Evolutionary conservation across 768 basidiomycete species (phyloP).

Genomic region (Psilocybe tampanensis): DNA sequence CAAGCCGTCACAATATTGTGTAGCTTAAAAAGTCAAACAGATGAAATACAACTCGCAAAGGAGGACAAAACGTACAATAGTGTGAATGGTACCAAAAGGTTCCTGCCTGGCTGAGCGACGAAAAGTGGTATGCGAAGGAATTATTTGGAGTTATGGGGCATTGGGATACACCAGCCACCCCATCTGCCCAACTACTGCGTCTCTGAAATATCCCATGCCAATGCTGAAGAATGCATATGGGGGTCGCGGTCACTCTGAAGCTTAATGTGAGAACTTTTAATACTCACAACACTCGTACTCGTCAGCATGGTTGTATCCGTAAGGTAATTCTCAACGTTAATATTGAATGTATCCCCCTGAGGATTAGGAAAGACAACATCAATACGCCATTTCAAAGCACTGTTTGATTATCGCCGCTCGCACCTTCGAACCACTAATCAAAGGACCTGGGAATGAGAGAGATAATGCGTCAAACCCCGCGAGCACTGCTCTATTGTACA

Average conservation of each 20-base stretch:
- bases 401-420: background rate
- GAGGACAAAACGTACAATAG: slow-evolving; percentile 30
- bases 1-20: slow-evolving; percentile 61
- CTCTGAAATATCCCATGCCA: slow-evolving; percentile 46
- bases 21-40: slow-evolving; percentile 25
- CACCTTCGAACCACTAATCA: slow-evolving; percentile 32
- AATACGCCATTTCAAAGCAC: background rate
- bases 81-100: slow-evolving; percentile 46
- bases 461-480: slow-evolving; percentile 23
- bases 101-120: slow-evolving; percentile 38
- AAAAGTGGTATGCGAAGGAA: slow-evolving; percentile 43
- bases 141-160: slow-evolving; percentile 43
- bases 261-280: background rate
- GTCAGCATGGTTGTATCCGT: slow-evolving; percentile 51
- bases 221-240: slow-evolving; percentile 44
- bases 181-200: slow-evolving; percentile 42
- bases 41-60: slow-evolving; percentile 4
- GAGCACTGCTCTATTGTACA: slow-evolving; percentile 30
- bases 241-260: background rate
- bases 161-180: slow-evolving; percentile 39
- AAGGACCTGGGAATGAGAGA: slow-evolving; percentile 29
- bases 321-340: slow-evolving; percentile 53
- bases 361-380: background rate
- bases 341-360: slow-evolving; percentile 43
- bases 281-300: slow-evolving; percentile 51